These are phyloP conservation scores for Hanseniaspora pseudoguilliermondii DNA, from an alignment of 805 yeast genomes.

Conservation along the genomic window DNA sequence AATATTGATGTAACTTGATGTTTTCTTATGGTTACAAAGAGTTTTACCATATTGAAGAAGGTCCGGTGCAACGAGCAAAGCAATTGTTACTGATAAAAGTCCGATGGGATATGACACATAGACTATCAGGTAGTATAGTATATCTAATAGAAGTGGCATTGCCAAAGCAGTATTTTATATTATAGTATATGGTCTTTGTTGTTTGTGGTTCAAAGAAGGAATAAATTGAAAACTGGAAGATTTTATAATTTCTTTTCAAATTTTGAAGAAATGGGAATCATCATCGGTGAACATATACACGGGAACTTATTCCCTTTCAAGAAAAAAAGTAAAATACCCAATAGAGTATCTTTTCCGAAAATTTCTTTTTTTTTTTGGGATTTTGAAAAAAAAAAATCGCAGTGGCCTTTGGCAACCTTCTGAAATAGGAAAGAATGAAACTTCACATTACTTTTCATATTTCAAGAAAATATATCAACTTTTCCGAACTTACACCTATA, in stretches of 20 bases:
- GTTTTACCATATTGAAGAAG: slow-evolving; percentile 12
- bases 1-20: not conserved
- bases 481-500: no score
- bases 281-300: not conserved
- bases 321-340: not conserved
- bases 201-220: no score
- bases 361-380: not conserved
- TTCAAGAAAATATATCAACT: not conserved
- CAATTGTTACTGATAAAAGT: not conserved
- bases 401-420: no score
- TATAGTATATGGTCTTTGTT: no score
- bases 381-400: no score
- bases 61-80: not conserved
- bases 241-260: not conserved
- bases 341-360: not conserved
- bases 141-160: not conserved
- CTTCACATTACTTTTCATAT: not conserved
- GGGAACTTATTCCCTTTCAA: not conserved
- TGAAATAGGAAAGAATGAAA: no score
- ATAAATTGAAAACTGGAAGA: no score
- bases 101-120: slow-evolving; percentile 8
- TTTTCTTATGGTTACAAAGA: not conserved
- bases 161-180: not conserved
- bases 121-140: not conserved
- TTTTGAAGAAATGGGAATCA: not conserved